Evolutionary conservation across 148 eudicot species (phyloP), one percentile per base, ranked within the genome.

Genomic region (Suaeda aralocaspica): DNA sequence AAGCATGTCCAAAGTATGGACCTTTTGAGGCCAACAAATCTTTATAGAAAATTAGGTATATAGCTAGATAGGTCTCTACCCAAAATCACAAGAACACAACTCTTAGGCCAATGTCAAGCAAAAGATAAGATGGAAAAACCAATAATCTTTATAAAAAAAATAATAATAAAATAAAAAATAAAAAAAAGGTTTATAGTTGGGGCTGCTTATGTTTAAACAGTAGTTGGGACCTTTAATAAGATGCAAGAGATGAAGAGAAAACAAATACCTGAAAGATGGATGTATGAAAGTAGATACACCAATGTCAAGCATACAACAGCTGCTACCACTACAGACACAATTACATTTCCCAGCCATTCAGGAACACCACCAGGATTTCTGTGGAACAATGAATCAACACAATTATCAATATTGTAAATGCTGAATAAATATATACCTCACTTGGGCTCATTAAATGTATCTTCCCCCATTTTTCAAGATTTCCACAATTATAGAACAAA

Each of bases 331-430:
- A 74, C 67, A 12, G 98, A 85, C 65, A 91, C 67, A 53, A 87
- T 74, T 18, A 86, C 74, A 74, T 81, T 89, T 13, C 61, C 84
- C 72, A 94, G 53, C 97, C 98, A 91, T 60, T 94, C 96, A 25
- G 98, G 96, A 46, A 65, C 72, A 66, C 87, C 79, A 30, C 98
- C 98, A 58, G 98, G 98, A 70, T 82, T 86, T 80, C 98, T 93
- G 89, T 91, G 80, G 30, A 53, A 26, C 51, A 71, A 77, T 22
- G 26, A 59, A n/a, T 56, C 33, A 36, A 36, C 39, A 33, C 0
- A 28, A 72, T 67, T 49, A 72, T 68, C 49, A 30, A 6, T 15
- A n/a, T 36, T 22, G 33, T 26, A 42, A 41, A 16, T 39, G 56
- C 36, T 31, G 13, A 26, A 18, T 29, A 19, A 21, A 41, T 5